Conservation (phyloP, 345 rosid species). For the Nasturtium officinale region DNA sequence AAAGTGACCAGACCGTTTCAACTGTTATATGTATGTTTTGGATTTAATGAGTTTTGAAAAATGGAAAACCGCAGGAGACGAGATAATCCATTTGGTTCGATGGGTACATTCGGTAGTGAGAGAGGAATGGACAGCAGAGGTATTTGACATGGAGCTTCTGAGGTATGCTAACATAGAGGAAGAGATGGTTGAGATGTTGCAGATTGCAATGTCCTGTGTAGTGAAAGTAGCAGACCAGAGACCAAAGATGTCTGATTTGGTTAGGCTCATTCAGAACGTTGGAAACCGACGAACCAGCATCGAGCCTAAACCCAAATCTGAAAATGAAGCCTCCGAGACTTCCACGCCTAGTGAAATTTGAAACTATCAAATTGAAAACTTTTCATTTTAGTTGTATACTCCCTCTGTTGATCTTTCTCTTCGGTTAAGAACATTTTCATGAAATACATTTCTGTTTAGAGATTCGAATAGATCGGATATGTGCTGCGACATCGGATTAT, state of each 20-base stretch:
- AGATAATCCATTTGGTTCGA: conserved; percentile 85
- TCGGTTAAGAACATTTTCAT: conserved; percentile 31
- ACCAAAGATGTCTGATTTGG: conserved; percentile 77
- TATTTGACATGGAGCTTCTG: conserved; percentile 87
- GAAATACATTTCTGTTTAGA: conserved; percentile 31
- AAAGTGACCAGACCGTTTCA: not conserved
- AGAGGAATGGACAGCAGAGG: conserved; percentile 99
- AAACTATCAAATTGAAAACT: conserved; percentile 27
- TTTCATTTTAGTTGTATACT: conserved; percentile 26
- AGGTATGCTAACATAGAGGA: conserved; percentile 91
- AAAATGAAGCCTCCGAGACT: conserved; percentile 51
- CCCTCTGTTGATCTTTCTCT: conserved; percentile 19
- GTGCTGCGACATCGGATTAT: conserved; percentile 23
- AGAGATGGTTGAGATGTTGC: conserved; percentile 98
- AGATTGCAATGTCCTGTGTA: conserved; percentile 92
- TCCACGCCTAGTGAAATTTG: conserved; percentile 50
- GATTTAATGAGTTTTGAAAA: conserved; percentile 46
- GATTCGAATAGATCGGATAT: not conserved
- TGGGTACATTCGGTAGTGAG: conserved; percentile 99
- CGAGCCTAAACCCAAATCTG: conserved; percentile 50
- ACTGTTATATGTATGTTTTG: not conserved
- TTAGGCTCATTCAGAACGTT: conserved; percentile 75
- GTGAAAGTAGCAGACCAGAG: conserved; percentile 82
- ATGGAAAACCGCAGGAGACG: conserved; percentile 65
- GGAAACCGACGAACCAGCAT: conserved; percentile 39